Base-by-base conservation (phyloP, 202 grass and related monocot genomes). In the Musa balbisiana region DNA sequence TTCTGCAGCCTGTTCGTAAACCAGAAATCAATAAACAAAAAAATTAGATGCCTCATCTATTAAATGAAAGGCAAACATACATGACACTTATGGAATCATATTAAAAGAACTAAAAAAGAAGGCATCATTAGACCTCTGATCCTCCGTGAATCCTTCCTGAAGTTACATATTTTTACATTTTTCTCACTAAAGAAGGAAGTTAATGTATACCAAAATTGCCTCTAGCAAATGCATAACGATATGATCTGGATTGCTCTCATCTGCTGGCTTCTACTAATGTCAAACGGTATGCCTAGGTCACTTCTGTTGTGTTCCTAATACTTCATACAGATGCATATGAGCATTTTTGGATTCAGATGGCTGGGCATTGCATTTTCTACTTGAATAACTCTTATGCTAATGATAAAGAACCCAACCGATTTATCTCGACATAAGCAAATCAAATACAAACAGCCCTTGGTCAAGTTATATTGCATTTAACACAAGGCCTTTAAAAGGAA, bases 1-100 rank as follows among this genome's bases (percentile, higher is more conserved):
- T 53, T 97, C 81, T 55, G 88, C 84, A 83, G 81, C 90, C 93
- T 97, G 79, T 83, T 80, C 11, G 20, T 76, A 87, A 52, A 82
- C 72, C 2, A 58, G 4, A 81, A 43, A 70, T 51, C 68, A 1
- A 86, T 19, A 74, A 71, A 0, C 3, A 17, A 11, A 13, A 74
- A 51, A 51, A 20, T 70, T 21, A 70, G 67, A 20, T 21, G 16
- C 20, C 20, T 33, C 49, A 20, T 8, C 5, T 21, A 52, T 20
- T 51, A 51, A 70, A 14, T 20, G 16, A 20, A 51, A 11, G n/a
- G 50, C 11, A 51, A 4, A 11, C 63, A 24, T 3, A 65, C 13
- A 27, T 13, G n/a, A 25, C 56, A 60, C 17, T 60, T 60, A 60
- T 60, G 55, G 55, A 1, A 58, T 43, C 13, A n/a, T 58, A 17